phyloP scores from a whole-genome alignment of 2,329 filamentous ascomycete species.

The Gnomoniopsis sp. region DNA sequence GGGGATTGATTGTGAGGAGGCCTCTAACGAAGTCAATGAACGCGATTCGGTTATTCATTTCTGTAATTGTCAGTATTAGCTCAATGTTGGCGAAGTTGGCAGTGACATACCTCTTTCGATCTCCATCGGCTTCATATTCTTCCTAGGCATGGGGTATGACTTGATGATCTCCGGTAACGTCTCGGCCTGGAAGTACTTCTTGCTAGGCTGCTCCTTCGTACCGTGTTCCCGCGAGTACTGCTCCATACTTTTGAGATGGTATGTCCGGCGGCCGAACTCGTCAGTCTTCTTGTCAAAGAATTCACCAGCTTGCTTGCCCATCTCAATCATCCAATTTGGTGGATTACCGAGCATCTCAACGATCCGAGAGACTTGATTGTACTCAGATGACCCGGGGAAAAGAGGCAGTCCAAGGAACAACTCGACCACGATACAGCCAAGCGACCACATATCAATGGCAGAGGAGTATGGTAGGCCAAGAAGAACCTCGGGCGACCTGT shows the following conservation, averaged over 20 bases:
- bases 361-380: conserved; percentile 96
- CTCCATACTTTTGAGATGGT: conserved; percentile 94
- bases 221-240: conserved; percentile 94
- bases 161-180: conserved; percentile 96
- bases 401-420: conserved; percentile 90
- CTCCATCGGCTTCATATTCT: conserved; percentile 98
- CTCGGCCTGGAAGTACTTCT: conserved; percentile 97
- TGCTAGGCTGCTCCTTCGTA: conserved; percentile 97
- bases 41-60: conserved; percentile 96
- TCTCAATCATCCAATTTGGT: conserved; percentile 98
- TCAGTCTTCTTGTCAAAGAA: conserved; percentile 94
- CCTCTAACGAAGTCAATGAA: conserved; percentile 98
- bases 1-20: conserved; percentile 86
- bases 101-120: conserved; percentile 78
- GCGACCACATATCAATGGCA: conserved; percentile 99
- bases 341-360: conserved; percentile 97
- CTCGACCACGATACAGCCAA: conserved; percentile 97
- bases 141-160: conserved; percentile 95
- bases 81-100: conserved; percentile 7
- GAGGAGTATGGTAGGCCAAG: conserved; percentile 96
- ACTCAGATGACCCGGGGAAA: conserved; percentile 96
- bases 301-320: conserved; percentile 95
- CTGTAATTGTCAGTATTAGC: conserved; percentile 42
- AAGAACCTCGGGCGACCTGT: conserved; percentile 92
- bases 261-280: conserved; percentile 87